Evolutionary conservation across 208 protist genomes (phyloP).

Genomic region (Trypanosomatidae sp.): DNA sequence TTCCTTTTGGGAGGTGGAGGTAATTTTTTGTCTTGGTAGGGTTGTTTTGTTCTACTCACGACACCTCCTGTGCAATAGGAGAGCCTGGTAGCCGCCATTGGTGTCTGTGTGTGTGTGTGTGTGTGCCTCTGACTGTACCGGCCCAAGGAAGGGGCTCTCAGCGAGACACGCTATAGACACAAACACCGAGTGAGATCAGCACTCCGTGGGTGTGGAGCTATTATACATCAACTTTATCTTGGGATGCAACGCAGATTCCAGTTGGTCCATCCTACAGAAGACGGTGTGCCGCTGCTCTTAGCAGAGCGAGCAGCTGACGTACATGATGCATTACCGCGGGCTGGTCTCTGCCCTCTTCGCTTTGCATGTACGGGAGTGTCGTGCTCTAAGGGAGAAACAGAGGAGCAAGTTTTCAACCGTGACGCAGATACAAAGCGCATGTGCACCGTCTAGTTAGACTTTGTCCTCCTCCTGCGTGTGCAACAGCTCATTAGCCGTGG

Average conservation of each 20-base stretch:
- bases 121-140: background rate
- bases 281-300: background rate
- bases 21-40: background rate
- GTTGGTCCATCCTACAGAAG: background rate
- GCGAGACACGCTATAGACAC: background rate
- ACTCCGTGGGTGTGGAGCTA: background rate
- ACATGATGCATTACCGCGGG: background rate
- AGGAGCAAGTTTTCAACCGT: background rate
- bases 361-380: background rate
- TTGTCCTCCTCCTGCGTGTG: slow-evolving; percentile 13
- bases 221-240: background rate
- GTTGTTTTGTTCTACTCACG: background rate
- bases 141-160: background rate
- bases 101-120: too few species aligned
- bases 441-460: background rate
- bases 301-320: background rate
- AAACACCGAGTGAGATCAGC: background rate
- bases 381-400: background rate
- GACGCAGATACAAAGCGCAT: background rate
- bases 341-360: background rate
- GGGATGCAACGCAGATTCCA: background rate
- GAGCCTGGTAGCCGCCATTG: background rate
- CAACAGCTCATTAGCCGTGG: slow-evolving; percentile 24
- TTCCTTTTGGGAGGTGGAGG: too few species aligned
- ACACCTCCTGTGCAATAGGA: background rate